phyloP scores from a whole-genome alignment of 768 basidiomycete species.

The Baorangia bicolor region DNA sequence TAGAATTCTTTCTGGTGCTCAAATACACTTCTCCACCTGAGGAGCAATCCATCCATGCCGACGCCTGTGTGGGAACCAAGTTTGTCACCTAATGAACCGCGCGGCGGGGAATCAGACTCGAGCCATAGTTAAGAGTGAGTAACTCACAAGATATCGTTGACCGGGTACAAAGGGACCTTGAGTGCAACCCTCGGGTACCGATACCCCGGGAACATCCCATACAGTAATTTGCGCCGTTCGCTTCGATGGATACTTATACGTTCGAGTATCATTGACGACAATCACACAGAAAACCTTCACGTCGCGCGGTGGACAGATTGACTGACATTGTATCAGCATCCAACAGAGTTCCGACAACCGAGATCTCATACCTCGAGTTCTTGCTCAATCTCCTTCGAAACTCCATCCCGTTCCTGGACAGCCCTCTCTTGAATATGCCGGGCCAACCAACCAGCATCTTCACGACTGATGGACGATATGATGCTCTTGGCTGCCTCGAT shows the following conservation, averaged over 20 bases:
- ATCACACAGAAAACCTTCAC: slow-evolving; percentile 78
- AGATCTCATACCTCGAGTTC: slow-evolving; percentile 64
- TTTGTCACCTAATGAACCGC: slow-evolving; percentile 49
- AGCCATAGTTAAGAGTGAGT: neutral
- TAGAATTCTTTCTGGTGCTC: slow-evolving; percentile 61
- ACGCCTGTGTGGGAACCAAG: slow-evolving; percentile 61
- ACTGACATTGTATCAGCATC: slow-evolving; percentile 35
- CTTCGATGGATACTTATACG: slow-evolving; percentile 46
- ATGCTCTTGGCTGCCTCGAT: slow-evolving; percentile 42
- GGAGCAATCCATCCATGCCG: slow-evolving; percentile 67
- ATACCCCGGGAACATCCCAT: slow-evolving; percentile 69
- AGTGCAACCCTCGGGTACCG: slow-evolving; percentile 48
- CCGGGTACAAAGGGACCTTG: slow-evolving; percentile 57
- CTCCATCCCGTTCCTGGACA: slow-evolving; percentile 47
- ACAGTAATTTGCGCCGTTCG: slow-evolving; percentile 77
- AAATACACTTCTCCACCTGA: slow-evolving; percentile 70
- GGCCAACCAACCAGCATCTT: slow-evolving; percentile 65
- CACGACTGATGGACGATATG: slow-evolving; percentile 40
- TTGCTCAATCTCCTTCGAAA: slow-evolving; percentile 61
- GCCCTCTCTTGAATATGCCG: slow-evolving; percentile 48
- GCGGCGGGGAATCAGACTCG: neutral
- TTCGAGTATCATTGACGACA: slow-evolving; percentile 61
- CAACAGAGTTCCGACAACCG: neutral
- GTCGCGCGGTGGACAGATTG: slow-evolving; percentile 66
- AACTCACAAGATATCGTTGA: slow-evolving; percentile 64